Evolutionary conservation across 2,329 filamentous ascomycete genomes (phyloP), one percentile per base, ranked within the genome.

Genomic region (Scedosporium dehoogii): DNA sequence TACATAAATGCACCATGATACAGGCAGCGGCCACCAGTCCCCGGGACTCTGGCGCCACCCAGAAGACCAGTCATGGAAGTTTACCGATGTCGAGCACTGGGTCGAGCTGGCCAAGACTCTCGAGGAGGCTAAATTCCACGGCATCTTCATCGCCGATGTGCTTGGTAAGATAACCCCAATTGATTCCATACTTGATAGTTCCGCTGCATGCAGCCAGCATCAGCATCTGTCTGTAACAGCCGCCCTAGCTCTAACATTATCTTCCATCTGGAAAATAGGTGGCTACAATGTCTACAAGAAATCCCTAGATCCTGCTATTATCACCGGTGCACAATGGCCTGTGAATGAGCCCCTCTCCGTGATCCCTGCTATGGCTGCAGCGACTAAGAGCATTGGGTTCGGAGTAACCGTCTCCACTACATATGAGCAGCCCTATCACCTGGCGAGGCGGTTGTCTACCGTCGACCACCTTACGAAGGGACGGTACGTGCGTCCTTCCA

Each of bases 211-310:
- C 2, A 14, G 14, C 33, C 3, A 33, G 29, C 9, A 33, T 33
- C 6, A 29, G 4, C 29, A 9, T 38, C 9, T 38, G 4, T 38
- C 33, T 38, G 10, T 6, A 38, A 38, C 4, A 10, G 33, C 14
- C 33, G 33, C 9, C 6, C 33, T 6, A 38, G 9, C 33, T 38
- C 33, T 38, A 38, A 38, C 33, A 38, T 38, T 4, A 5, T 10
- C 44, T 64, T 41, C 59, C 62, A 33, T 4, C 3, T 10, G 33
- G 33, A 3, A 6, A 2, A 23, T 70, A 70, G 85, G 84, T 3
- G 84, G 84, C 4, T 89, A 89, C 68, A 86, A 90, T 73, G 85
- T 89, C 4, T 90, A 88, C 72, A 84, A 84, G 64, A 81, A 84
- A 0, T 82, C 83, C 6, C 83, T 82, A 4, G 78, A 81, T 3